Evolutionary conservation across 169 alveolate genomes (phyloP).

Genomic region (Eimeria necatrix): DNA sequence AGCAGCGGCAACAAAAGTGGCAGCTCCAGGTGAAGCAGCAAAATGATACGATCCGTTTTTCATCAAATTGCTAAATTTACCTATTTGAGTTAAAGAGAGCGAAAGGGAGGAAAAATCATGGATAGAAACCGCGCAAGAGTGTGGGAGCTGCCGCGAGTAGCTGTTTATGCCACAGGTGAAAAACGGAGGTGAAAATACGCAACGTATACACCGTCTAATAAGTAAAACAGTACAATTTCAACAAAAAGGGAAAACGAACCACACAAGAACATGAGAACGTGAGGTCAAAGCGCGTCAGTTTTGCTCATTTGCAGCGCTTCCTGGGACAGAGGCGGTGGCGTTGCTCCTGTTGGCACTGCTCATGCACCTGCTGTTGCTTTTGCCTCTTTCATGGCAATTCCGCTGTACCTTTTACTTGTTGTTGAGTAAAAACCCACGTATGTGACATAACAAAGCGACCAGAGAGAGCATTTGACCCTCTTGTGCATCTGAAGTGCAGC

Average conservation of each 20-base stretch:
- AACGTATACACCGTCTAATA: background rate
- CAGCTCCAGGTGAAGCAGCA: background rate
- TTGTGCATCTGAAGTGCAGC: no score
- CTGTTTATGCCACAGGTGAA: background rate
- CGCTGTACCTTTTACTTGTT: background rate
- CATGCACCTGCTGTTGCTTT: constrained; percentile 18
- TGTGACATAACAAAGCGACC: background rate
- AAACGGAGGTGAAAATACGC: background rate
- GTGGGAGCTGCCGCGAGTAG: background rate
- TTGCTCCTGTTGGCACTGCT: constrained; percentile 4
- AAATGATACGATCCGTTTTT: background rate
- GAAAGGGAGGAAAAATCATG: background rate
- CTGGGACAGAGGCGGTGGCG: constrained; percentile 43
- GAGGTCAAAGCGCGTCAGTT: background rate
- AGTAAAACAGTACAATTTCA: background rate
- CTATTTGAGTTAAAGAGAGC: background rate
- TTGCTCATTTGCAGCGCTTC: background rate
- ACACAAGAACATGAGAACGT: background rate
- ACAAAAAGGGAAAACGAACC: background rate
- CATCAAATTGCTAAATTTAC: background rate
- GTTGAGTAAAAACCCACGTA: background rate
- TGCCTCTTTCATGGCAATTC: background rate
- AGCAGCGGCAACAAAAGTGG: constrained; percentile 5
- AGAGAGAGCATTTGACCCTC: no score
- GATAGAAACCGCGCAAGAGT: background rate